Evolutionary conservation across 371 early-diverging fungal species (phyloP).

Genomic region (Syncephalastrum sp.): DNA sequence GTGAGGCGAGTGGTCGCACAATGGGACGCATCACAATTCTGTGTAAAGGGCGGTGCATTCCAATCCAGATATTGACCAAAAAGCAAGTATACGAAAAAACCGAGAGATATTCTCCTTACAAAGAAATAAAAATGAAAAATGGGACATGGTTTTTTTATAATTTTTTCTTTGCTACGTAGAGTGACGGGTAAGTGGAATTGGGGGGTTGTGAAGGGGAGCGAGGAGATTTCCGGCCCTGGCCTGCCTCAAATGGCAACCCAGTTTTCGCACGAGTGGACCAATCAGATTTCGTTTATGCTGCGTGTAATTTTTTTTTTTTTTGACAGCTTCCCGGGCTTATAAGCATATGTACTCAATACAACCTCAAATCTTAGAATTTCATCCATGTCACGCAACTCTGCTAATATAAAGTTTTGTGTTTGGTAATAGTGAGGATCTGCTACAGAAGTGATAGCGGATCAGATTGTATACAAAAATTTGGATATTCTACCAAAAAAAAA

Average conservation of each 20-base stretch:
- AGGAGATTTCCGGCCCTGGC: no score
- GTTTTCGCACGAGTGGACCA: constrained; percentile 17
- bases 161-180: constrained; percentile 8
- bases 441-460: no score
- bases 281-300: constrained; percentile 4
- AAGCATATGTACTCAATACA: no score
- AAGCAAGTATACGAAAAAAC: constrained; percentile 1
- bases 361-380: no score
- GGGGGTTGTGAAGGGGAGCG: no score
- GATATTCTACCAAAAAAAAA: no score
- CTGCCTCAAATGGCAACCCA: constrained; percentile 10
- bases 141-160: constrained; percentile 7
- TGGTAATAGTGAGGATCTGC: no score
- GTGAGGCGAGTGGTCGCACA: constrained; percentile 8
- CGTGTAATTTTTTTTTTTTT: not conserved
- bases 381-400: no score
- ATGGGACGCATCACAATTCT: constrained; percentile 6
- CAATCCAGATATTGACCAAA: constrained; percentile 1
- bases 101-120: constrained; percentile 6
- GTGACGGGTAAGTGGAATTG: constrained; percentile 15
- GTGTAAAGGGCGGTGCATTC: constrained; percentile 15
- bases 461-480: no score
- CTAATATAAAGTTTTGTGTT: no score
- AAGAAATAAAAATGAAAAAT: constrained; percentile 1
- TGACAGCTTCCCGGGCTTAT: constrained; percentile 7